Base-by-base conservation (phyloP, 495 filamentous ascomycete species). In the Tuber microsphaerosporum region DNA sequence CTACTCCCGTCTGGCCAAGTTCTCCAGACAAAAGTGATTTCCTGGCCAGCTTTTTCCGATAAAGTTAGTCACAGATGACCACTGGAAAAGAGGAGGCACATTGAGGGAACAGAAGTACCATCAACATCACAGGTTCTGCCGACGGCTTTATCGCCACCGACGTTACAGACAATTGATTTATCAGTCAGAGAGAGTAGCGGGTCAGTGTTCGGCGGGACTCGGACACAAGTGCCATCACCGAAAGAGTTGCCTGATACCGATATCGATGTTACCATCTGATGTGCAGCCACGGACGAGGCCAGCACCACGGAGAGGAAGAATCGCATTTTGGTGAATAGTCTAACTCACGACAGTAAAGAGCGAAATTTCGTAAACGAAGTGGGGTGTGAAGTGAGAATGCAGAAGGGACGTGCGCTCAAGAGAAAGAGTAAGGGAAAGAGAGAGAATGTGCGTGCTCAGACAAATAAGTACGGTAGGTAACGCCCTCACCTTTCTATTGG, bases 251-350 rank as follows among this genome's bases (percentile, higher is more conserved):
- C 89, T 80, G 91, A 84, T 79, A 94, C 83, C 74, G 86, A 90
- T 76, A 93, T 85, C 34, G 88, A 90, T 9, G 90, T 90, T 78
- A 92, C 88, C 70, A 88, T 81, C 26, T 91, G 92, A 76, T 94
- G 92, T 77, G 16, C 80, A 79, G 9, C 79, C 42, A n/a, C 79
- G 56, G 26, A 46, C 39, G 44, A 71, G 20, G 20, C 73, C 22
- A 22, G n/a, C 48, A 7, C 37, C 34, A 20, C 45, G 2, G 16
- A 71, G 41, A 37, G 46, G 20, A 42, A 71, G 45, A 22, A 75
- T 4, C 26, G 3, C 56, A 65, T 65, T 65, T 65, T 65, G 31
- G 31, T 2, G 31, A 65, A 31, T 7, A 8, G 12, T 19, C 26
- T 10, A 26, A 56, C 22, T n/a, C 45, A 61, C 14, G 26, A 48